Conservation (phyloP, 768 basidiomycete species). For the Sarcodon aspratus region DNA sequence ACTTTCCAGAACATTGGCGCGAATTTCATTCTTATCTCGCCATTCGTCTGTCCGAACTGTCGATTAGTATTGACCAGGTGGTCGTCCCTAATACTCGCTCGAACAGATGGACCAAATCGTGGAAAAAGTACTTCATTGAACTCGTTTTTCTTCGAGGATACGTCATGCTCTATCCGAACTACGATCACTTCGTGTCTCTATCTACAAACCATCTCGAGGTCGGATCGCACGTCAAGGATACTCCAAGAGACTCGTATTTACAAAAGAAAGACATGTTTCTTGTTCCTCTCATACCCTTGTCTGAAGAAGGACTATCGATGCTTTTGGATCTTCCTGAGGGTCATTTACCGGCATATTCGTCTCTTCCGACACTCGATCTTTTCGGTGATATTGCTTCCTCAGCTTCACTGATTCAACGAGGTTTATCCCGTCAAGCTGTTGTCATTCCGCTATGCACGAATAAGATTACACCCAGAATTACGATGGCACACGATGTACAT, state of each 20-base stretch:
- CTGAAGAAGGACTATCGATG: slow-evolving; percentile 16
- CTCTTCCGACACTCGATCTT: slow-evolving; percentile 59
- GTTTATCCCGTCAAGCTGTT: slow-evolving; percentile 7
- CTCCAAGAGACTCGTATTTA: slow-evolving; percentile 30
- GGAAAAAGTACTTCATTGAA: slow-evolving; percentile 90
- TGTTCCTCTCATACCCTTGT: slow-evolving; percentile 56
- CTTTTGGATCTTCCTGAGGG: slow-evolving; percentile 52
- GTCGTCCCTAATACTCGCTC: slow-evolving; percentile 72
- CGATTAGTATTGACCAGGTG: slow-evolving; percentile 21
- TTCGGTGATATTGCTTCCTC: slow-evolving; percentile 22
- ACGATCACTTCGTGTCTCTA: slow-evolving; percentile 52
- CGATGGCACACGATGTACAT: too few relatives aligned
- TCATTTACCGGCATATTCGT: slow-evolving; percentile 37
- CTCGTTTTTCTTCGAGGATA: slow-evolving; percentile 73
- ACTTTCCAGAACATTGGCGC: slow-evolving; percentile 84
- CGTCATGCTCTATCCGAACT: slow-evolving; percentile 87
- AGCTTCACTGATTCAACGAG: slow-evolving; percentile 20
- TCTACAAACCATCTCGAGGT: slow-evolving; percentile 89
- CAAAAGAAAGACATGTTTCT: slow-evolving; percentile 55
- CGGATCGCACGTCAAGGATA: slow-evolving; percentile 65
- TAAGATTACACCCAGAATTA: too few relatives aligned
- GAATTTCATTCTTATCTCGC: slow-evolving; percentile 76
- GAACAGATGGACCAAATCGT: slow-evolving; percentile 70
- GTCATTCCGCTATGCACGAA: not conserved
- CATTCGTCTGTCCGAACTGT: slow-evolving; percentile 51